A percentile compares a stretch with the other conserved stretches of the same genome.
Conservation (phyloP, 306 rosid genomes). For the Rosa chinensis region DNA sequence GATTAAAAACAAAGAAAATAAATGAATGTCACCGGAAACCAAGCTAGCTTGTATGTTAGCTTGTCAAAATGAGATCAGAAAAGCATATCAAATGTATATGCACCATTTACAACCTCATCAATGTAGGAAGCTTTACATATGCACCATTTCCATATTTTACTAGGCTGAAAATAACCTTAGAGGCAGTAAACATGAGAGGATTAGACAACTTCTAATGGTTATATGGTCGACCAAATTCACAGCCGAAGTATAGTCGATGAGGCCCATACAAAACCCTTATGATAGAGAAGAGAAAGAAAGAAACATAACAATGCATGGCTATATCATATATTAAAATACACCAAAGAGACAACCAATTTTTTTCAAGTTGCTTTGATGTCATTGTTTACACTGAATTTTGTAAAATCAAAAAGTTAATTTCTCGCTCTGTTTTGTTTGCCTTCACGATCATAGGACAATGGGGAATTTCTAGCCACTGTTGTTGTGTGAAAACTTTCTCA, state of each 20-base stretch:
- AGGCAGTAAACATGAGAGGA: not conserved
- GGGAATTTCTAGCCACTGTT: not conserved
- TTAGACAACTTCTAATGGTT: not conserved
- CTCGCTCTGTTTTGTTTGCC: not conserved
- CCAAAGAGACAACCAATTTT: not conserved
- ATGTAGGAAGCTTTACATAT: no score
- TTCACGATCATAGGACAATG: not conserved
- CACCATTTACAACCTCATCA: no score
- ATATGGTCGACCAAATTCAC: not conserved
- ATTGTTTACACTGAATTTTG: not conserved
- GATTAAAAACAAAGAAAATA: no score
- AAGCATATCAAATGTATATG: no score
- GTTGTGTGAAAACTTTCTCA: not conserved
- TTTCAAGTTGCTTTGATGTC: not conserved
- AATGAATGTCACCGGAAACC: not conserved
- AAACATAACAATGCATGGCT: not conserved
- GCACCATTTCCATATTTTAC: not conserved
- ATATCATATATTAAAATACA: not conserved
- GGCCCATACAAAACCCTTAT: not conserved
- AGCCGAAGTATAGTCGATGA: not conserved
- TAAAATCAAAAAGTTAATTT: not conserved
- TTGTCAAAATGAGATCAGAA: not conserved
- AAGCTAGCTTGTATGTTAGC: not conserved
- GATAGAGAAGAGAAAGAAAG: not conserved
- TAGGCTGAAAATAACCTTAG: not conserved